These are phyloP conservation scores for Carpinus viminea DNA, from an alignment of 306 rosid genomes.

Conservation along the genomic window DNA sequence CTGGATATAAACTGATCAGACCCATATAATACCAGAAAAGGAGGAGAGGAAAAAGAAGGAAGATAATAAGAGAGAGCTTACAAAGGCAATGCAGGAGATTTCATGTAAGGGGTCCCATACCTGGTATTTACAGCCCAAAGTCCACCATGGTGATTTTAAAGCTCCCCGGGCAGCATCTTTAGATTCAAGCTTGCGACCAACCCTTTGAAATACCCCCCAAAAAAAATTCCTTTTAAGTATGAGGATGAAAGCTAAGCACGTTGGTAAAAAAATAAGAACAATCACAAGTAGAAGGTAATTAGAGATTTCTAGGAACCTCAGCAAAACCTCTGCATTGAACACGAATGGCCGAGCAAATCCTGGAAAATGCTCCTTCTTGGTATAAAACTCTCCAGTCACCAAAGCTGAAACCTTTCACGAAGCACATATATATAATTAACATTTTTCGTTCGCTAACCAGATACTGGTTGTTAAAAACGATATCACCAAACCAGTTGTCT, in stretches of 20 bases:
- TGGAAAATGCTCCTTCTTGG: constrained; percentile 89
- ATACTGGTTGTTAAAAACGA: constrained; percentile 15
- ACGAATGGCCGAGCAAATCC: constrained; percentile 95
- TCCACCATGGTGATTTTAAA: constrained; percentile 91
- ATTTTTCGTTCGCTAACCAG: constrained; percentile 11
- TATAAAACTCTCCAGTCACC: constrained; percentile 89
- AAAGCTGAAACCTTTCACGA: constrained; percentile 81
- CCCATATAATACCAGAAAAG: constrained; percentile 6
- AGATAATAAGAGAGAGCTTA: constrained; percentile 1
- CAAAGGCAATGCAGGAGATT: constrained; percentile 16
- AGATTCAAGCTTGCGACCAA: constrained; percentile 79
- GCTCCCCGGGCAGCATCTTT: constrained; percentile 96
- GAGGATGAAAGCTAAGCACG: constrained; percentile 19
- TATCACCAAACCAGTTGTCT: constrained; percentile 25
- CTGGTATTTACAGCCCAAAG: constrained; percentile 81
- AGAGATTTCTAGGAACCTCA: constrained; percentile 59
- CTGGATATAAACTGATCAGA: constrained; percentile 41
- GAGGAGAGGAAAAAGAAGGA: background rate
- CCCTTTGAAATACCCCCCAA: constrained; percentile 42
- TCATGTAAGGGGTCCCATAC: constrained; percentile 32
- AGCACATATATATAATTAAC: constrained; percentile 24
- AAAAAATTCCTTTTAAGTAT: constrained; percentile 23
- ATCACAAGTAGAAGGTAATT: constrained; percentile 2
- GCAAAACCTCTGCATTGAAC: constrained; percentile 85
- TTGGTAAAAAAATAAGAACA: constrained; percentile 24